Percentiles rank a stretch among this genome's conserved stretches.
phyloP scores from a whole-genome alignment of 78 protist species.

The Cyanophora paradoxa region DNA sequence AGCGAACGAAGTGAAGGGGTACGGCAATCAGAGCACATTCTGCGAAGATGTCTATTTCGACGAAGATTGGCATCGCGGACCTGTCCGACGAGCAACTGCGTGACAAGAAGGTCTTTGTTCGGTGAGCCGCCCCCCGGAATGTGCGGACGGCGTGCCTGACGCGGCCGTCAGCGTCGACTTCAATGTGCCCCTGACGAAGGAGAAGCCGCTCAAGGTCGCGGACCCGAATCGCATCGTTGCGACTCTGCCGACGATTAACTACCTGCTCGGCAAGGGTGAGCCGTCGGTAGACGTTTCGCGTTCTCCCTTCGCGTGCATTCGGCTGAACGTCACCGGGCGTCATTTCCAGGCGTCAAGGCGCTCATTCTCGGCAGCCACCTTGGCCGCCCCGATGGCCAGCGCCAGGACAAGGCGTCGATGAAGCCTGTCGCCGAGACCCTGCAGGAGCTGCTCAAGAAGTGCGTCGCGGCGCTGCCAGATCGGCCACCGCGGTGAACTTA shows the following conservation, averaged over 20 bases:
- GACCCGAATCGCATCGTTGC: constrained; percentile 78
- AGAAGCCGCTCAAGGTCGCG: constrained; percentile 22
- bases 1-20: no score
- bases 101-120: no score
- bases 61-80: background rate
- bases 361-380: constrained; percentile 94
- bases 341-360: no score
- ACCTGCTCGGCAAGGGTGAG: constrained; percentile 79
- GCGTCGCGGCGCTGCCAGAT: background rate
- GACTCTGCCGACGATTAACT: constrained; percentile 90
- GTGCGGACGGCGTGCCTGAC: background rate
- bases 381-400: constrained; percentile 97
- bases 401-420: constrained; percentile 52
- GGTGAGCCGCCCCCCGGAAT: background rate
- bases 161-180: constrained; percentile 48
- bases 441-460: constrained; percentile 6
- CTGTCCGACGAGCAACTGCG: background rate
- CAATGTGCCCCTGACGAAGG: constrained; percentile 58
- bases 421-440: constrained; percentile 40
- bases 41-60: background rate
- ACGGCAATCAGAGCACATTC: no score
- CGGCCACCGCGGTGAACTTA: background rate
- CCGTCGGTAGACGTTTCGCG: constrained; percentile 56
- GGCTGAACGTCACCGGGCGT: no score
- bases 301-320: no score